Evolutionary conservation across 768 basidiomycete species (phyloP).

Genomic region (Lactarius indigo): DNA sequence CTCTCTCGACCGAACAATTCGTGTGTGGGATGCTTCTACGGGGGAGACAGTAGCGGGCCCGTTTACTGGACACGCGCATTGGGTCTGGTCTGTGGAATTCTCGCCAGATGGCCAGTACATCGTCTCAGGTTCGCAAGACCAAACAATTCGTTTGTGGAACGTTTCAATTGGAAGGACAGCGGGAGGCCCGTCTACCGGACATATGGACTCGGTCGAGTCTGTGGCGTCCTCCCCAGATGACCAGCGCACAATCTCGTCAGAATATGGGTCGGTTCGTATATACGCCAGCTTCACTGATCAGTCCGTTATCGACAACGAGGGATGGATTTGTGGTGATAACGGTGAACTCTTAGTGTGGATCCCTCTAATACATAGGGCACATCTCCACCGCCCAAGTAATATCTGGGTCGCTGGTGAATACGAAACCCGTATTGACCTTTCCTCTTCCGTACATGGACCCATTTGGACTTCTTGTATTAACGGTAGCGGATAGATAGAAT

Average conservation of each 20-base stretch:
- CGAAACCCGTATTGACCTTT: background rate
- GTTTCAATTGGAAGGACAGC: background rate
- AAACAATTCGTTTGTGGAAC: background rate
- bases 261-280: background rate
- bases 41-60: background rate
- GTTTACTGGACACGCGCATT: background rate
- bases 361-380: background rate
- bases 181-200: background rate
- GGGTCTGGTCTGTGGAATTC: background rate
- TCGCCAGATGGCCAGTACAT: background rate
- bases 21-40: background rate
- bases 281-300: no score
- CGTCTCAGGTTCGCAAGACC: background rate
- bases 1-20: background rate
- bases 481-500: background rate
- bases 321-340: background rate
- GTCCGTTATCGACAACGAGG: no score
- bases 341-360: background rate
- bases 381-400: background rate
- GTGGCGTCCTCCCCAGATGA: conserved; percentile 10
- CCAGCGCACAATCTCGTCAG: background rate
- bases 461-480: background rate
- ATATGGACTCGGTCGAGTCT: background rate
- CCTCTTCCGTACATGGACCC: background rate
- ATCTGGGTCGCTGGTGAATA: background rate